A percentile compares a stretch with the other conserved stretches of the same genome.
phyloP scores from a whole-genome alignment of 495 filamentous ascomycete genomes.

The Neurospora cerealis region DNA sequence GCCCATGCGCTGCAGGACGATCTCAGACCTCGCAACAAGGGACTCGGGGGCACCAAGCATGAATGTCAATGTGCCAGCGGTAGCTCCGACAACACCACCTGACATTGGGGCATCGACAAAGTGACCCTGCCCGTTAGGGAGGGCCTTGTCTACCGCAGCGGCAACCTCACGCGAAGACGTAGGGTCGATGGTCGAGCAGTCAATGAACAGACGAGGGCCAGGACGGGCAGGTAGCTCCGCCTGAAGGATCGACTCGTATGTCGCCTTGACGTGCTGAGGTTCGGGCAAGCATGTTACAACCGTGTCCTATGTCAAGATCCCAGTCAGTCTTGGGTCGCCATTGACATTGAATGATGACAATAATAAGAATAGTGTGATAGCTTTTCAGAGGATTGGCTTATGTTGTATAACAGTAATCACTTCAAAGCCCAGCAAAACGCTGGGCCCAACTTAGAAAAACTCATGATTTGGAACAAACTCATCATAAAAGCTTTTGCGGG shows the following conservation, averaged over 20 bases:
- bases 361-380: not conserved
- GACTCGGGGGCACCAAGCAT: slow-evolving; percentile 67
- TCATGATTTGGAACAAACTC: slow-evolving; percentile 48
- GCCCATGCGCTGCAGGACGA: slow-evolving; percentile 68
- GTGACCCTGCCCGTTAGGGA: slow-evolving; percentile 34
- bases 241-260: slow-evolving; percentile 56
- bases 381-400: slow-evolving; percentile 26
- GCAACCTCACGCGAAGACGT: slow-evolving; percentile 61
- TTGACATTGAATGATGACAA: not conserved
- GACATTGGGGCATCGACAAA: slow-evolving; percentile 82
- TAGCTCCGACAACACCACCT: slow-evolving; percentile 74
- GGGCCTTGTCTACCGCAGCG: slow-evolving; percentile 44
- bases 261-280: slow-evolving; percentile 64
- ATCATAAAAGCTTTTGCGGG: slow-evolving; percentile 28
- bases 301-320: slow-evolving; percentile 44
- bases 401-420: slow-evolving; percentile 40
- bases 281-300: slow-evolving; percentile 76
- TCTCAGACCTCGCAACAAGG: slow-evolving; percentile 49
- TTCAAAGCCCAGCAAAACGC: slow-evolving; percentile 21
- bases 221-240: slow-evolving; percentile 25
- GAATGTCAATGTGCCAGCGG: slow-evolving; percentile 66
- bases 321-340: not conserved
- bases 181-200: slow-evolving; percentile 81
- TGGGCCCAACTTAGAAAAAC: slow-evolving; percentile 36
- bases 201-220: slow-evolving; percentile 58